A percentile compares a stretch with the other conserved stretches of the same genome.
phyloP scores from a whole-genome alignment of 1,139 yeast species.

The Suhomyces ambrosiae region DNA sequence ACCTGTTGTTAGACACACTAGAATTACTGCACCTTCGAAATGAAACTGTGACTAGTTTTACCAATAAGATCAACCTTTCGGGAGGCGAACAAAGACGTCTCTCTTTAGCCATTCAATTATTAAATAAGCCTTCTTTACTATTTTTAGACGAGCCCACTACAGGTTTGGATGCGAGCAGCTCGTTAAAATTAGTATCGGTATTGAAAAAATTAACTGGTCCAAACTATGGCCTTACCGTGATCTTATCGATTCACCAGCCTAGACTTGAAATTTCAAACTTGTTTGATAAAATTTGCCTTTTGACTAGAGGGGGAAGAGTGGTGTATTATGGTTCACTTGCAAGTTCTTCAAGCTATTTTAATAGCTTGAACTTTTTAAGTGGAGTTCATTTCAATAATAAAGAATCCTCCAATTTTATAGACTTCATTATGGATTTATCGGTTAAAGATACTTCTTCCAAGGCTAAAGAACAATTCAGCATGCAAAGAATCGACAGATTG shows the following conservation, averaged over 20 bases:
- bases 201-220: slow-evolving; percentile 25
- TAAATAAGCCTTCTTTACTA: slow-evolving; percentile 24
- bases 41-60: slow-evolving; percentile 20
- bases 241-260: slow-evolving; percentile 30
- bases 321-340: slow-evolving; percentile 25
- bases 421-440: slow-evolving; percentile 24
- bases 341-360: slow-evolving; percentile 22
- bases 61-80: slow-evolving; percentile 18
- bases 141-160: slow-evolving; percentile 32
- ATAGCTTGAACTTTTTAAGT: slow-evolving; percentile 12
- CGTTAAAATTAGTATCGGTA: slow-evolving; percentile 23
- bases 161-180: slow-evolving; percentile 28
- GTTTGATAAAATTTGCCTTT: slow-evolving; percentile 26
- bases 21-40: slow-evolving; percentile 22
- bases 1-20: slow-evolving; percentile 21
- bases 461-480: slow-evolving; percentile 20
- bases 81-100: slow-evolving; percentile 30
- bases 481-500: slow-evolving; percentile 18
- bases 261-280: slow-evolving; percentile 24
- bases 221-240: slow-evolving; percentile 25
- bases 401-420: slow-evolving; percentile 13
- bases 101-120: slow-evolving; percentile 26
- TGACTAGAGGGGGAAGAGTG: slow-evolving; percentile 27
- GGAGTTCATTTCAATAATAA: slow-evolving; percentile 6
- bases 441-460: slow-evolving; percentile 25